A percentile compares a stretch with the other conserved stretches of the same genome.
Conservation (phyloP, 2,329 filamentous ascomycete genomes). For the Aspergillus persii region DNA sequence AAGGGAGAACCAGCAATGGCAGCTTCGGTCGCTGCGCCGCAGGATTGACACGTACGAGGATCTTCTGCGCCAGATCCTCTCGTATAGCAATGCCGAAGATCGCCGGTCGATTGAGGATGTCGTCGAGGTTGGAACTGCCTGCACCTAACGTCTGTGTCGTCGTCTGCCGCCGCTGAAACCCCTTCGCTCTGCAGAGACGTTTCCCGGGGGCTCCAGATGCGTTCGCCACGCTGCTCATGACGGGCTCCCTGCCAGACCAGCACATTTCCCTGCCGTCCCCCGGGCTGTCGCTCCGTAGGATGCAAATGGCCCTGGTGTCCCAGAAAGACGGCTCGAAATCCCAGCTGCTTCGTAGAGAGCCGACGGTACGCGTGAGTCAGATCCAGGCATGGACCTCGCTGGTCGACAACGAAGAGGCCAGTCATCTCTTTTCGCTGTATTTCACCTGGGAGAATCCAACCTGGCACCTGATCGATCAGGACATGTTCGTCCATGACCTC, state of each 20-base stretch:
- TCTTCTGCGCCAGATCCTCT: constrained; percentile 15
- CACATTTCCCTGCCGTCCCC: constrained; percentile 5
- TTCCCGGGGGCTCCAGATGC: constrained; percentile 12
- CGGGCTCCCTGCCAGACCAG: constrained; percentile 9
- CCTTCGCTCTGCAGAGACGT: constrained; percentile 5
- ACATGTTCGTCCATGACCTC: constrained; percentile 20
- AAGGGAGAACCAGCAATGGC: constrained; percentile 11
- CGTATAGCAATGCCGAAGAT: background rate
- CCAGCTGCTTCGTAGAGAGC: constrained; percentile 7
- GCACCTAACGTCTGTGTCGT: background rate
- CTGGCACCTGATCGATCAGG: constrained; percentile 23
- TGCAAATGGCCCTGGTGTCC: constrained; percentile 14
- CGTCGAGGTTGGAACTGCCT: constrained; percentile 8
- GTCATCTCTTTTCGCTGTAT: constrained; percentile 23
- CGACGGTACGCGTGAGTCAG: constrained; percentile 13
- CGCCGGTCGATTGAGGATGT: constrained; percentile 10
- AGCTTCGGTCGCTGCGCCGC: constrained; percentile 7
- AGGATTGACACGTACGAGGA: constrained; percentile 14
- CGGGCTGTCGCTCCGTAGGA: constrained; percentile 15
- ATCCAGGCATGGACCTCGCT: constrained; percentile 22
- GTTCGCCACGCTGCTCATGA: constrained; percentile 11
- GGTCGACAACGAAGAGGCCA: constrained; percentile 20
- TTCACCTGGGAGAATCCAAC: constrained; percentile 27
- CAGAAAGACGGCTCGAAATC: background rate
- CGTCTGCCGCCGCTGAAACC: background rate